These are phyloP conservation scores for Phlebiopsis flavidoalba DNA, from an alignment of 768 basidiomycete species.

Conservation along the genomic window DNA sequence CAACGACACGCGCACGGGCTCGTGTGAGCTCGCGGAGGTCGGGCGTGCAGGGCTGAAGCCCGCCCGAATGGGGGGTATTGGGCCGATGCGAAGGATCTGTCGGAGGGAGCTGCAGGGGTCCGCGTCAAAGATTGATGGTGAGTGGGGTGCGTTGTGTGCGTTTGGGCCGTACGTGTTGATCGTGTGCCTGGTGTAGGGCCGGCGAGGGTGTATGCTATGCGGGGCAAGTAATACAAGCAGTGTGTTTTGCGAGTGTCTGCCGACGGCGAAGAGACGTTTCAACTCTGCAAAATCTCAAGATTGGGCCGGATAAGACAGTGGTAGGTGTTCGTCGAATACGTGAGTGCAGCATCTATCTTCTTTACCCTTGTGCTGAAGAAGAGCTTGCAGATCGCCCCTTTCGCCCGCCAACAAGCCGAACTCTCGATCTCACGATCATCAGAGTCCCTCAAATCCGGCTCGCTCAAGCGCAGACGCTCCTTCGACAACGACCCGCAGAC, in stretches of 20 bases:
- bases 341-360: conserved; percentile 1
- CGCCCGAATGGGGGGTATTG: conserved; percentile 57
- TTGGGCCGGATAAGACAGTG: conserved; percentile 50
- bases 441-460: not conserved
- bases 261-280: conserved; percentile 46
- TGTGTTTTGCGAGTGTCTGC: conserved; percentile 58
- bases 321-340: conserved; percentile 56
- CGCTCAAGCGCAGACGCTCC: not conserved
- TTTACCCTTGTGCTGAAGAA: not conserved
- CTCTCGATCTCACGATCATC: not conserved
- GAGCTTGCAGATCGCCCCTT: not conserved
- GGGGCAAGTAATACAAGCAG: conserved; percentile 67
- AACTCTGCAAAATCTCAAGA: conserved; percentile 52
- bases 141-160: not conserved
- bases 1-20: conserved; percentile 52
- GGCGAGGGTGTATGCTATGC: conserved; percentile 56
- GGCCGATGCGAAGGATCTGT: conserved; percentile 63
- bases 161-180: not conserved
- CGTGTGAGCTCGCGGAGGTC: conserved; percentile 63
- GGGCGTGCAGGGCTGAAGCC: conserved; percentile 31
- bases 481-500: not conserved
- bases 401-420: not conserved
- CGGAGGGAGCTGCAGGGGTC: conserved; percentile 51
- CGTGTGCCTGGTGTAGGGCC: conserved; percentile 39
- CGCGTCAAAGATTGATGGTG: conserved; percentile 69